Conservation (phyloP, 352 stramenopile species). For the Globisporangium orthogonon region DNA sequence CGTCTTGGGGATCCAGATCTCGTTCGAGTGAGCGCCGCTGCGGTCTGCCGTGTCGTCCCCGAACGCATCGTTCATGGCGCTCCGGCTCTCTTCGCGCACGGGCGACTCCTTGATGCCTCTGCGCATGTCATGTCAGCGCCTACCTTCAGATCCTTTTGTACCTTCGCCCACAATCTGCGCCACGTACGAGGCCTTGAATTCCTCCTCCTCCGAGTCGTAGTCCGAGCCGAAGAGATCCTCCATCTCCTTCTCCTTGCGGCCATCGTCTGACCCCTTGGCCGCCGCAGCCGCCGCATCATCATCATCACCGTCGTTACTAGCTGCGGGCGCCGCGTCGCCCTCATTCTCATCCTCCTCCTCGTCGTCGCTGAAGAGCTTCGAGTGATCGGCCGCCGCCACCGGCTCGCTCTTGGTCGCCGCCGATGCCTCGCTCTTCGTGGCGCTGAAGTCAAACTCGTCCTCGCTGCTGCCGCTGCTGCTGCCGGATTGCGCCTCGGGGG, state of each 20-base stretch:
- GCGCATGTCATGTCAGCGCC: constrained; percentile 9
- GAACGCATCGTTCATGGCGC: constrained; percentile 29
- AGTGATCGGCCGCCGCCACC: constrained; percentile 19
- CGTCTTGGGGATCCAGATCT: constrained; percentile 72
- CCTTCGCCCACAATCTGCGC: too few species aligned
- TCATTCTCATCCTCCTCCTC: constrained; percentile 46
- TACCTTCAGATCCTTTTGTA: neutral
- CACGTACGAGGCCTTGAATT: constrained; percentile 83
- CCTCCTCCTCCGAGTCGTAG: constrained; percentile 85
- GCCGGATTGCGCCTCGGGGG: constrained; percentile 46
- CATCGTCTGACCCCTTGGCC: constrained; percentile 15
- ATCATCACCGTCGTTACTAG: constrained; percentile 27
- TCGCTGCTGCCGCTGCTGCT: constrained; percentile 61
- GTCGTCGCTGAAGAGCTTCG: constrained; percentile 70
- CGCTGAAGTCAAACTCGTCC: constrained; percentile 68
- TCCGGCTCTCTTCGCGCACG: constrained; percentile 50
- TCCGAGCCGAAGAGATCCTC: constrained; percentile 86
- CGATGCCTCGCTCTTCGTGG: constrained; percentile 20
- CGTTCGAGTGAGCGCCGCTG: constrained; percentile 32
- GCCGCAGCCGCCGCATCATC: neutral
- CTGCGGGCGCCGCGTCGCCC: constrained; percentile 3
- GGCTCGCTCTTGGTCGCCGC: constrained; percentile 5
- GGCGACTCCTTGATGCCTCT: constrained; percentile 83
- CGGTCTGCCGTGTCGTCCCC: constrained; percentile 30
- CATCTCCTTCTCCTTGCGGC: constrained; percentile 77